phyloP scores from a whole-genome alignment of 1,284 basidiomycete species.

The Pyrrhoderma noxium region DNA sequence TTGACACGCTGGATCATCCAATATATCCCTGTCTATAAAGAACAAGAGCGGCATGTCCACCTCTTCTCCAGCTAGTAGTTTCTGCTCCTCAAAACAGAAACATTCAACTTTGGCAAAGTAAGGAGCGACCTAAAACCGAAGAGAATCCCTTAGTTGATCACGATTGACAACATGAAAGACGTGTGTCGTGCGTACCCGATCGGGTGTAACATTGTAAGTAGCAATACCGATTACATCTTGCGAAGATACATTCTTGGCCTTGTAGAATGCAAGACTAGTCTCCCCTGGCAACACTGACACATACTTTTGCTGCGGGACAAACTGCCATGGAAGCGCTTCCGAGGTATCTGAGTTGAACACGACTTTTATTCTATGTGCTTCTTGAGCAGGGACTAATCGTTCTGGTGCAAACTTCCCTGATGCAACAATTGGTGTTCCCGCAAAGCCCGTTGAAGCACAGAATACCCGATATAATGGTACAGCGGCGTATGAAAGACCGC shows the following conservation, averaged over 20 bases:
- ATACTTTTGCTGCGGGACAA: conserved; percentile 85
- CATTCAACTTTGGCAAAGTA: conserved; percentile 99
- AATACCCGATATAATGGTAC: conserved; percentile 97
- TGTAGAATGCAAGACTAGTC: conserved; percentile 95
- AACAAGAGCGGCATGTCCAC: conserved; percentile 98
- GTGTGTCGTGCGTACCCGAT: conserved; percentile 53
- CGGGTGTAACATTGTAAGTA: conserved; percentile 95
- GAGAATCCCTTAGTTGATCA: neutral
- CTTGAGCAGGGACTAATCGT: conserved; percentile 69
- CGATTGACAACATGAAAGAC: neutral
- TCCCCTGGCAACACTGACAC: conserved; percentile 93
- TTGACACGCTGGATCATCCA: conserved; percentile 85
- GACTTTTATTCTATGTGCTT: conserved; percentile 78
- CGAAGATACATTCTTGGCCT: conserved; percentile 79
- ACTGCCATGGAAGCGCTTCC: conserved; percentile 90
- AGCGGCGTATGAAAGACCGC: conserved; percentile 90
- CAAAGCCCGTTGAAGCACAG: conserved; percentile 96
- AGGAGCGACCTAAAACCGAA: conserved; percentile 71
- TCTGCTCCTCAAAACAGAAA: conserved; percentile 99
- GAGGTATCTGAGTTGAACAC: conserved; percentile 92
- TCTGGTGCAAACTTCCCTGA: conserved; percentile 75
- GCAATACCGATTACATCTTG: conserved; percentile 97
- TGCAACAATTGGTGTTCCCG: conserved; percentile 88
- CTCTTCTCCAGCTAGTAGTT: conserved; percentile 90
- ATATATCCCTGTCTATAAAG: conserved; percentile 96